A percentile compares a stretch with the other conserved stretches of the same genome.
Evolutionary conservation across 257 asterid genomes (phyloP).

Genomic region (Solanum commersonii): DNA sequence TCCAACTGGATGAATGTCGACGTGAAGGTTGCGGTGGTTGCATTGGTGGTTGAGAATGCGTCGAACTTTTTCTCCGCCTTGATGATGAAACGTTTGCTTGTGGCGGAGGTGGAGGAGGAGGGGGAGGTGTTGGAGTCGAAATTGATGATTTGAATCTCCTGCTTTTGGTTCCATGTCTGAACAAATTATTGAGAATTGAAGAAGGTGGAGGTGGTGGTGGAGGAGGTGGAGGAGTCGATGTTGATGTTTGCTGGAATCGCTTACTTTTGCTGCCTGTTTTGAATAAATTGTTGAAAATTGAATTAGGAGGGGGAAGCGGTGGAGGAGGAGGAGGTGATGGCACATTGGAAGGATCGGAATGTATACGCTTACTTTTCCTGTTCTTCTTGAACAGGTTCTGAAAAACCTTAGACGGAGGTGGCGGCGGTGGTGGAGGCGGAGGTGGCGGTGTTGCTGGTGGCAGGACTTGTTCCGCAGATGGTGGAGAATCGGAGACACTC

Average conservation of each 20-base stretch:
- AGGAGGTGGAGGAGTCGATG: slow-evolving; percentile 22
- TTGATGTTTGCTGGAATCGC: slow-evolving; percentile 28
- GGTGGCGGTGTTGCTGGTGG: slow-evolving; percentile 38
- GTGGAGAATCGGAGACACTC: slow-evolving; percentile 26
- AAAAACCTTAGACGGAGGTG: slow-evolving; percentile 45
- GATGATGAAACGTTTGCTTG: slow-evolving; percentile 8
- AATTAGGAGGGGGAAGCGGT: slow-evolving; percentile 63
- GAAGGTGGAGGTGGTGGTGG: slow-evolving; percentile 63
- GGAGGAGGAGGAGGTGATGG: slow-evolving; percentile 55
- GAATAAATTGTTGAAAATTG: slow-evolving; percentile 58
- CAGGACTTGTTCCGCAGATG: slow-evolving; percentile 17
- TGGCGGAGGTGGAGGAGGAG: slow-evolving; percentile 14
- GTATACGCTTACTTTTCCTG: slow-evolving; percentile 53
- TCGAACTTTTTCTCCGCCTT: background rate
- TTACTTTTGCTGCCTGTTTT: slow-evolving; percentile 46
- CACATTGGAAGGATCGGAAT: slow-evolving; percentile 38
- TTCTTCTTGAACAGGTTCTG: slow-evolving; percentile 63
- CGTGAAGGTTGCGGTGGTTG: slow-evolving; percentile 9
- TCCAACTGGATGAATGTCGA: slow-evolving; percentile 8
- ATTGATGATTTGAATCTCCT: slow-evolving; percentile 29
- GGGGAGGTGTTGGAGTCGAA: slow-evolving; percentile 18
- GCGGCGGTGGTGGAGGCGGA: slow-evolving; percentile 61
- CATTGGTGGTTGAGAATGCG: background rate
- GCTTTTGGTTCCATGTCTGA: slow-evolving; percentile 55
- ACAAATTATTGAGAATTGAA: slow-evolving; percentile 48